Conservation (phyloP, 2,329 filamentous ascomycete genomes). For the Penicillium sumatraense region DNA sequence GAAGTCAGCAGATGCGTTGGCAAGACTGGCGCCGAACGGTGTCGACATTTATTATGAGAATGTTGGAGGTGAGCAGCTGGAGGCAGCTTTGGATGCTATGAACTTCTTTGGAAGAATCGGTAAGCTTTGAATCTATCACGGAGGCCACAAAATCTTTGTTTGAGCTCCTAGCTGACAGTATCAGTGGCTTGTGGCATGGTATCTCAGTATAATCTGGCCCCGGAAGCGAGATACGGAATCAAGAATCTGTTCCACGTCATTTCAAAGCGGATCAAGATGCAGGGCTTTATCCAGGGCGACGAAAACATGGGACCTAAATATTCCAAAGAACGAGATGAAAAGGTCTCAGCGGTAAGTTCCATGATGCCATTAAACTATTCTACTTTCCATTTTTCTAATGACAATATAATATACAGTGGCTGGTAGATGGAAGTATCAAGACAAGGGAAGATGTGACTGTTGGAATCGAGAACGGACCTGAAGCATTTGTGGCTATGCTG, state of each 20-base stretch:
- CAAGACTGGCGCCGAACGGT: slow-evolving; percentile 73
- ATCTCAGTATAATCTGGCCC: neutral
- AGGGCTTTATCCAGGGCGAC: neutral
- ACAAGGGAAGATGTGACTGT: neutral
- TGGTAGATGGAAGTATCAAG: neutral
- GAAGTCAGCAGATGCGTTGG: slow-evolving; percentile 67
- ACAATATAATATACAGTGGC: neutral
- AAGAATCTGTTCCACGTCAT: neutral
- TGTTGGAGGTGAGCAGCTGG: slow-evolving; percentile 73
- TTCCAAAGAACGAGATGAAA: neutral
- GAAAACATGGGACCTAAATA: neutral
- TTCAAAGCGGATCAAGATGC: neutral
- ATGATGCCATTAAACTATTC: no score
- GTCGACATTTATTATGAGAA: slow-evolving; percentile 86
- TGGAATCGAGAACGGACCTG: neutral
- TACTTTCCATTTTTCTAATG: no score
- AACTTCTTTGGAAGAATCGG: slow-evolving; percentile 69
- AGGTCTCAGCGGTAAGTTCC: neutral
- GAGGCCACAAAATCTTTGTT: neutral
- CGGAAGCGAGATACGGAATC: neutral
- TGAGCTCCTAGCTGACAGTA: neutral
- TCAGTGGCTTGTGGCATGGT: neutral
- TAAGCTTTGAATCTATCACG: neutral
- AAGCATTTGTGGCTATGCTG: neutral
- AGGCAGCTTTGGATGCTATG: slow-evolving; percentile 67